Base-by-base conservation (phyloP, 1,284 basidiomycete species). In the Afroboletus lepidellus region DNA sequence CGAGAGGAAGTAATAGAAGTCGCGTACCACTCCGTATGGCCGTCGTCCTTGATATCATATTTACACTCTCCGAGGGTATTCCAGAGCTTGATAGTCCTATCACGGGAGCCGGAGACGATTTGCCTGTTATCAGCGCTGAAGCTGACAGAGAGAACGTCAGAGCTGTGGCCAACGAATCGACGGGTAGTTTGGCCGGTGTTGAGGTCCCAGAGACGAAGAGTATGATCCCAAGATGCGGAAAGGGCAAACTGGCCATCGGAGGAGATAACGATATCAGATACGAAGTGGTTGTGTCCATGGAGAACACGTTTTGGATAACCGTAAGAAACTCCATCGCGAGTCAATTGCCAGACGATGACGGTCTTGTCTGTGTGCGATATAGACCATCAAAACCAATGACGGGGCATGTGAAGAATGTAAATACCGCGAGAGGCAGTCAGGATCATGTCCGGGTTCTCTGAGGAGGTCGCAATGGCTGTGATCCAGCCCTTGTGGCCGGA, bases 41-140 rank as follows among this genome's bases (percentile, higher is more conserved):
- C 94, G 66, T 99, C 97, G 66, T 99, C 96, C 78, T 94, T 93
- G 77, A 99, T 99, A 76, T 98, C 93, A 75, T 94, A 99, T 77
- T 99, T 99, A 84, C 97, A 99, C 78, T 99, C 97, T 71, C 97
- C 97, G 61, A 99, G 88, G 60, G 97, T 99, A 81, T 99, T 99
- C 97, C 97, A 99, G 69, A 99, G 91, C 77, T 99, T 99, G 83
- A 99, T 99, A 50, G 90, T 90, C 73, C 82, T 83, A 84, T 99
- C 97, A 65, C 97, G 91, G 59, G 94, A 95, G 54, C 94, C 97
- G 56, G 94, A 98, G 62, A 99, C 97, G 72, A 99, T 99, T 76
- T 99, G 96, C 71, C 94, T 81, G 86, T 97, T 97, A 77, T 96
- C 94, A 59, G 94, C 94, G 59, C 90, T 94, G 85, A 97, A 97